Base-by-base conservation (phyloP, 2,329 filamentous ascomycete species). In the Penicillium sclerotiorum region DNA sequence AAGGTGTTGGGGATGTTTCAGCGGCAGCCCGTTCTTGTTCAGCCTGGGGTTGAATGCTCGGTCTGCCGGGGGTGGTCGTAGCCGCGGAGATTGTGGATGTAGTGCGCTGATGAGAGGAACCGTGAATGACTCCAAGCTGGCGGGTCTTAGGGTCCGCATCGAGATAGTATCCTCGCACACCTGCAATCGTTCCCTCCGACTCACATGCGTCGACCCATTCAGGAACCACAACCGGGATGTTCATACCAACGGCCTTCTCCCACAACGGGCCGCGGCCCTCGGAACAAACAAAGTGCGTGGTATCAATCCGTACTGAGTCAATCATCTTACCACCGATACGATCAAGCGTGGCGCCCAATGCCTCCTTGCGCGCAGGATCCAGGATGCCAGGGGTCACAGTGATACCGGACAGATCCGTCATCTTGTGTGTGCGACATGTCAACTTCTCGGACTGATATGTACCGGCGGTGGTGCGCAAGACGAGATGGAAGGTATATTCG, bases 141-240 rank as follows among this genome's bases (percentile, higher is more conserved):
- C 84, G 73, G 59, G 84, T 70, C 62, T 83, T 82, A 15, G 84
- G 83, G 66, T 89, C 86, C 2, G 93, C 94, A 67, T 96, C 92
- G 25, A 99, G 81, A 71, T 99, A 99, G 74, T 96, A 99, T 61
- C 92, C 92, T 61, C 94, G 87, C 23, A 97, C 94, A 42, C 93
- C 91, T 3, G 97, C 87, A 56, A 99, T 95, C 52, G 91, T 85
- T 37, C 93, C 93, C 70, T 90, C 92, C 59, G 88, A 83, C 74
- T 97, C 93, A 68, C 94, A 99, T n/a, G 91, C 93, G 62, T 95
- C 89, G 23, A 99, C 83, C 94, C 94, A 99, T 71, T 99, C 94
- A 17, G 94, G 94, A 32, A 94, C 84, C 18, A 99, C 94, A 9
- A 99, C 90, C 7, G 94, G 94, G 47, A 99, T 95, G 71, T 97